Evolutionary conservation across 2,329 filamentous ascomycete species (phyloP).

Genomic region (Alternaria viburni): DNA sequence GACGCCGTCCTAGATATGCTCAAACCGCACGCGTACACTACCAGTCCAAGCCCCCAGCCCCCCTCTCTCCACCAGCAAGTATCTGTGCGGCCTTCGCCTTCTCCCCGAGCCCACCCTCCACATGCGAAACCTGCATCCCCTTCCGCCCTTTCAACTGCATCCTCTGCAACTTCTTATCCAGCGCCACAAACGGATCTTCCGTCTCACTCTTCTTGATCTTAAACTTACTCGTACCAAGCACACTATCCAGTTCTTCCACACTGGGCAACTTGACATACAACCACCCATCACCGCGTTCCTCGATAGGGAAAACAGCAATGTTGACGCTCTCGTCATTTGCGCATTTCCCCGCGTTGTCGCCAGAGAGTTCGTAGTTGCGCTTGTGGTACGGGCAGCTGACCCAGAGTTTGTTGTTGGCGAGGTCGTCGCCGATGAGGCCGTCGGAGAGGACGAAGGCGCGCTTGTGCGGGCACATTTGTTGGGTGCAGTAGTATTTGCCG

Average conservation of each 20-base stretch:
- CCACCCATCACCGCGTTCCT: conserved; percentile 76
- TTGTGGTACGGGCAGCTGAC: conserved; percentile 89
- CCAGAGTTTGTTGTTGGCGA: conserved; percentile 70
- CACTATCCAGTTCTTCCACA: conserved; percentile 77
- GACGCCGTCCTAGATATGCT: not conserved
- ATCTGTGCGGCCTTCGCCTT: conserved; percentile 53
- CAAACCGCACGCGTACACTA: conserved; percentile 17
- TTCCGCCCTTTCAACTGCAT: conserved; percentile 60
- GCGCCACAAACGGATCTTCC: conserved; percentile 59
- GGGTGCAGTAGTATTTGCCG: conserved; percentile 81
- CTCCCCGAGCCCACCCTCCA: conserved; percentile 53
- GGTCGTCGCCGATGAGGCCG: conserved; percentile 76
- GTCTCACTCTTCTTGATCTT: conserved; percentile 76
- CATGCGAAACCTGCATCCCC: conserved; percentile 52
- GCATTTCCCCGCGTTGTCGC: conserved; percentile 71
- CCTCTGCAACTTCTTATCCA: conserved; percentile 62
- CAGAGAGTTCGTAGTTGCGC: conserved; percentile 80
- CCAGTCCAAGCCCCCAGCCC: conserved; percentile 54
- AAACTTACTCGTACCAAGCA: conserved; percentile 80
- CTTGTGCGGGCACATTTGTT: conserved; percentile 96
- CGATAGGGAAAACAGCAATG: conserved; percentile 81
- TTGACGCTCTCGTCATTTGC: conserved; percentile 75
- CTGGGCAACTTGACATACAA: conserved; percentile 83
- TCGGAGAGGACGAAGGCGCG: conserved; percentile 88
- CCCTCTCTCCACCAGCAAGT: conserved; percentile 55